Evolutionary conservation across 495 filamentous ascomycete genomes (phyloP), one percentile per base, ranked within the genome.

Genomic region (Penicillium psychrofluorescens): DNA sequence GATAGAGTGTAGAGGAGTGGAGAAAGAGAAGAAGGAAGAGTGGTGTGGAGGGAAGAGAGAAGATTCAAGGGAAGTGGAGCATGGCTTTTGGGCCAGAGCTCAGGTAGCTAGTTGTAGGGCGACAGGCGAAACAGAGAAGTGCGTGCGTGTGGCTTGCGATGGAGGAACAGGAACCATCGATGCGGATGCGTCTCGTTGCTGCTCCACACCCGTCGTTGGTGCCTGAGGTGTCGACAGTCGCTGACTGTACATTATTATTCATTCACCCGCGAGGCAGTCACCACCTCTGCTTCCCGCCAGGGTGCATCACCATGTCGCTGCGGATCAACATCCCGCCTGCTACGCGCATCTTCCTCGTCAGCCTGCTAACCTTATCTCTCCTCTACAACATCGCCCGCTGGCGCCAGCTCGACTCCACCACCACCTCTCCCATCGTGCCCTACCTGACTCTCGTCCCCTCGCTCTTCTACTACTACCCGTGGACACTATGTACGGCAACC

Each of bases 271-370:
- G 22, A 22, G 22, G 4, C 22, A 22, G 6, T 22, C 22, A 22
- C 22, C 40, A 36, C 38, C 49, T 33, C 41, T 41, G 46, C 46
- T 15, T 49, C 39, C 45, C 58, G 61, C 58, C 56, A 59, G 48
- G 46, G 54, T 48, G 52, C 32, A 43, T 35, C 36, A 39, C 30
- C 61, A 90, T 94, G 88, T 78, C 85, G 55, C 74, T 89, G 39
- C 80, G 89, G 73, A 77, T 97, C 70, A 95, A 91, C 55, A 81
- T 95, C 47, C 92, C 92, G 46, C 91, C 92, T 4, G 78, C 95
- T 41, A 96, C 92, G 33, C 85, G 91, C 43, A 72, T 81, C 54
- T 76, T 88, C 39, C 85, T 98, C 49, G 74, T 83, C 60, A 73
- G 76, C 35, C 76, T 91, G 43, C 63, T 89, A 45, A 64, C 77